These are phyloP conservation scores for Nadsonia starkeyi-henricii DNA, from an alignment of 1,139 yeast species.

Conservation along the genomic window DNA sequence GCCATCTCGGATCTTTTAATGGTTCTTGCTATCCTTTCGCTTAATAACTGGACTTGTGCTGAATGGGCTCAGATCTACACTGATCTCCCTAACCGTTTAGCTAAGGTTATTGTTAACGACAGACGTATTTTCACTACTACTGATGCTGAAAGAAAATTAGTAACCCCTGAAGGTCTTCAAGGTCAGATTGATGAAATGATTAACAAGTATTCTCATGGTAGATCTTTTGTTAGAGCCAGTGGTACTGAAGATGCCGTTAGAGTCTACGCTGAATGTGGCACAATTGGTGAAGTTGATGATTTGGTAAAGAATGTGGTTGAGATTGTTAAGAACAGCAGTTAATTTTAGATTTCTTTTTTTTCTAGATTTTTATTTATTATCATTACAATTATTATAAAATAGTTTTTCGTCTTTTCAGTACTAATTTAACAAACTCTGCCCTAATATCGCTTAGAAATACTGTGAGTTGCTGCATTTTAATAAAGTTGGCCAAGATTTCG, in stretches of 20 bases:
- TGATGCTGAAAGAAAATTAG: slow-evolving; percentile 75
- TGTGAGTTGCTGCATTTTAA: slow-evolving; percentile 12
- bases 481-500: slow-evolving; percentile 10
- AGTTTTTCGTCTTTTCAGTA: neutral
- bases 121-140: slow-evolving; percentile 69
- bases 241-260: slow-evolving; percentile 98
- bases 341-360: too few relatives aligned
- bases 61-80: slow-evolving; percentile 68
- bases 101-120: slow-evolving; percentile 73
- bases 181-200: slow-evolving; percentile 54
- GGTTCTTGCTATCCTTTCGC: slow-evolving; percentile 51
- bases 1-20: slow-evolving; percentile 81
- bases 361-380: too few relatives aligned
- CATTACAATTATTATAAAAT: too few relatives aligned
- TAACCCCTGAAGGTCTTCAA: slow-evolving; percentile 70
- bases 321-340: neutral
- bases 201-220: slow-evolving; percentile 41
- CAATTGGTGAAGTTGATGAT: slow-evolving; percentile 36
- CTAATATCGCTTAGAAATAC: slow-evolving; percentile 14
- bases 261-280: slow-evolving; percentile 81
- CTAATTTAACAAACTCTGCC: slow-evolving; percentile 3
- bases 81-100: slow-evolving; percentile 76
- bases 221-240: slow-evolving; percentile 92
- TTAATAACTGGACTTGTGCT: slow-evolving; percentile 42
- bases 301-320: slow-evolving; percentile 36